phyloP scores from a whole-genome alignment of 2,329 filamentous ascomycete species.

The Cercospora berteroae region DNA sequence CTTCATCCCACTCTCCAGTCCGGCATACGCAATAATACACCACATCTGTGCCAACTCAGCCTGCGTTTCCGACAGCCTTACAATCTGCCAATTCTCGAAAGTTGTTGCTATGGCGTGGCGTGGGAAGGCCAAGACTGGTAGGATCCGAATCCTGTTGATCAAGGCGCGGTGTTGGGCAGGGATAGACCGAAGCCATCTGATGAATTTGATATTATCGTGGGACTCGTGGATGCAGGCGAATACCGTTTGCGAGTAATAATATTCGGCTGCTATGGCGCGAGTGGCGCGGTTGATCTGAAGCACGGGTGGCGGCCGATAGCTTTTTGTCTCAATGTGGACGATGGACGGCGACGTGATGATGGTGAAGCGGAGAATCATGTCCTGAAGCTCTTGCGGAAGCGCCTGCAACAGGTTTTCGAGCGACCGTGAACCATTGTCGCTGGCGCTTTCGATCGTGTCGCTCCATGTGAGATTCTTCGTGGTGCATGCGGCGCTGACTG shows the following conservation, averaged over 20 bases:
- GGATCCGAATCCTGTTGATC: background rate
- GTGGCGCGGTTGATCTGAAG: background rate
- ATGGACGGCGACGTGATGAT: background rate
- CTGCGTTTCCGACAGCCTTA: background rate
- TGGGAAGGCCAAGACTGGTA: background rate
- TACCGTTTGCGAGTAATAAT: background rate
- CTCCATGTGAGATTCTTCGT: background rate
- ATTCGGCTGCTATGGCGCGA: background rate
- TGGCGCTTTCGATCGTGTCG: background rate
- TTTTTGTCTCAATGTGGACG: background rate
- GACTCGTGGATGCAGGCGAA: background rate
- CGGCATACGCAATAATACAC: background rate
- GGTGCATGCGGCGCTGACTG: background rate
- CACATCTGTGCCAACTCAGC: background rate
- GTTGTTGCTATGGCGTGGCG: background rate
- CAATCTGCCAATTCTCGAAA: background rate
- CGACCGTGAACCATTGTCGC: background rate
- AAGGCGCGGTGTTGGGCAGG: background rate
- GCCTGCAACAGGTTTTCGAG: background rate
- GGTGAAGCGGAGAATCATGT: background rate
- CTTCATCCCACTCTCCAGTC: background rate
- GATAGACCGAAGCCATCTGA: background rate
- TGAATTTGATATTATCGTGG: background rate
- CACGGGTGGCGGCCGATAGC: background rate
- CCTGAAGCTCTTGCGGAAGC: background rate